phyloP scores from a whole-genome alignment of 2,329 filamentous ascomycete genomes.

The Arthrobotrys musiformis region DNA sequence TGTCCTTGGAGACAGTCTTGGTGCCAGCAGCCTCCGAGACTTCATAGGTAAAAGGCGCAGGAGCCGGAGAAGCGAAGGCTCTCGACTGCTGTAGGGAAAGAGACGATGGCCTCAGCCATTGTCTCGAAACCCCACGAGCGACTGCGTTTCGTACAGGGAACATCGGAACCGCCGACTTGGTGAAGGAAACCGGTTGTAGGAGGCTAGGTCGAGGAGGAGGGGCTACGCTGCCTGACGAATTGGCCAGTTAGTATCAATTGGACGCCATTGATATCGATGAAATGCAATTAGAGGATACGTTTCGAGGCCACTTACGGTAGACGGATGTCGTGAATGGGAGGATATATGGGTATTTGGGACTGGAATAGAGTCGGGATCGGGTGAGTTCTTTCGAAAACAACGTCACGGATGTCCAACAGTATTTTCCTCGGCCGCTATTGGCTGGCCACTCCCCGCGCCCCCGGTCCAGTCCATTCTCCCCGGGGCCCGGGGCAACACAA shows the following conservation, averaged over 20 bases:
- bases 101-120: conserved; percentile 41
- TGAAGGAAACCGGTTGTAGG: conserved; percentile 21
- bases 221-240: conserved; percentile 7
- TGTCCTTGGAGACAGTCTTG: conserved; percentile 91
- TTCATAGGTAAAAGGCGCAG: conserved; percentile 85
- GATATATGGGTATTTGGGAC: conserved; percentile 12
- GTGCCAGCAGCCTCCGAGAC: conserved; percentile 84
- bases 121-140: conserved; percentile 49
- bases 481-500: conserved; percentile 19
- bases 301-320: conserved; percentile 20
- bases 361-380: conserved; percentile 22
- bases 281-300: background rate
- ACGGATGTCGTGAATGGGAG: background rate
- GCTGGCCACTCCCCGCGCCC: conserved; percentile 10
- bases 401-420: conserved; percentile 46
- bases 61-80: conserved; percentile 70
- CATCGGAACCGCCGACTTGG: conserved; percentile 40
- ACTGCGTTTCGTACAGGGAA: conserved; percentile 44
- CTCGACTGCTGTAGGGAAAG: conserved; percentile 42
- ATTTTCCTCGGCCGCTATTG: conserved; percentile 51
- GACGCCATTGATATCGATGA: background rate
- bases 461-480: conserved; percentile 4
- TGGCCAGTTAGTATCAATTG: conserved; percentile 37
- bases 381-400: conserved; percentile 19
- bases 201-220: conserved; percentile 26